These are phyloP conservation scores for Saccharum spontaneum DNA, from an alignment of 176 grass and related monocot species.

Conservation along the genomic window DNA sequence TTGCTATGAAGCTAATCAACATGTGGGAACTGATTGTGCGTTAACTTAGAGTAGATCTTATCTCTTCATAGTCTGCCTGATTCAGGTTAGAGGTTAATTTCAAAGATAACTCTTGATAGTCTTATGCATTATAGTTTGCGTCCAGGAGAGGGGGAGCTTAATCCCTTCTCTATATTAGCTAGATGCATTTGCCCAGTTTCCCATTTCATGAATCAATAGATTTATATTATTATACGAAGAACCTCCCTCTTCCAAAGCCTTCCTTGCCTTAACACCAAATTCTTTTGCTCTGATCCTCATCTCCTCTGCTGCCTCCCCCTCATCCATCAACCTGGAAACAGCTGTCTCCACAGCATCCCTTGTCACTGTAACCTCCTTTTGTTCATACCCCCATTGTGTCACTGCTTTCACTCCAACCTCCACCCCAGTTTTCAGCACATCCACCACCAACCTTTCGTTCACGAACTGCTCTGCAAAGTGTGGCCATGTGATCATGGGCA, in stretches of 20 bases:
- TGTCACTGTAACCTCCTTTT: conserved; percentile 40
- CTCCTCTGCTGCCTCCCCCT: conserved; percentile 41
- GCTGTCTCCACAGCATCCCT: conserved; percentile 33
- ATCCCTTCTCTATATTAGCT: no score
- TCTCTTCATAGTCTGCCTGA: neutral
- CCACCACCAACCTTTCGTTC: conserved; percentile 64
- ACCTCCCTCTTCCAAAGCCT: conserved; percentile 54
- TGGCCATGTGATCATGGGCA: conserved; percentile 74
- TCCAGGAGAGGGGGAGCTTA: no score
- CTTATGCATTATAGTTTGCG: neutral
- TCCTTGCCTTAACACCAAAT: conserved; percentile 47
- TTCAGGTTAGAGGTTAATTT: conserved; percentile 8
- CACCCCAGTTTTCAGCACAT: conserved; percentile 60
- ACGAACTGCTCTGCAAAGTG: conserved; percentile 59
- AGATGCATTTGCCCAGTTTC: neutral
- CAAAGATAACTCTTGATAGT: neutral
- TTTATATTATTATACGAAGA: conserved; percentile 56
- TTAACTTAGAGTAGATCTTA: conserved; percentile 12
- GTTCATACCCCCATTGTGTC: conserved; percentile 19
- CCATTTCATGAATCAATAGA: conserved; percentile 46
- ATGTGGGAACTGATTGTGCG: neutral
- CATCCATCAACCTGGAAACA: conserved; percentile 47
- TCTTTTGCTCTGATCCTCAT: conserved; percentile 51
- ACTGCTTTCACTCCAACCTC: conserved; percentile 41
- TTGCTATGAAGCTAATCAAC: conserved; percentile 13